Evolutionary conservation across 2,329 filamentous ascomycete genomes (phyloP).

Genomic region (Nakataea oryzae): DNA sequence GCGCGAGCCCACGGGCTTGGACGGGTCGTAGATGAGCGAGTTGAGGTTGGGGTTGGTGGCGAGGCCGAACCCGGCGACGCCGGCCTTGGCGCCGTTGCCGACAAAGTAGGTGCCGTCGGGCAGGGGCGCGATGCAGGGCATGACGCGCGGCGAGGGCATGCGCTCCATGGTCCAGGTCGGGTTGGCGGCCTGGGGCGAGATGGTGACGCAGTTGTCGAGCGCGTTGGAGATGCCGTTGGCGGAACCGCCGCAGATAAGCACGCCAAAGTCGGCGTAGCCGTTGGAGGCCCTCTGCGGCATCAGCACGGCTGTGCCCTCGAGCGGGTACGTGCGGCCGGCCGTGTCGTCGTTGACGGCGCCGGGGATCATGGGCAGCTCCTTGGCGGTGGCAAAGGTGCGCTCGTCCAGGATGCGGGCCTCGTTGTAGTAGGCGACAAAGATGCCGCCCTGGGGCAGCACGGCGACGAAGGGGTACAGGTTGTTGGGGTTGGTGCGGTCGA

Average conservation of each 20-base stretch:
- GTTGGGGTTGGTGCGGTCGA: constrained; percentile 43
- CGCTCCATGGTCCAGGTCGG: constrained; percentile 45
- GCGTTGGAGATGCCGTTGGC: constrained; percentile 35
- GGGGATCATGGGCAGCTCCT: constrained; percentile 41
- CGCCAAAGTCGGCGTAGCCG: constrained; percentile 29
- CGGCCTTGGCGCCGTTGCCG: constrained; percentile 38
- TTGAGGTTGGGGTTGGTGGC: constrained; percentile 34
- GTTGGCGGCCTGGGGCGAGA: constrained; percentile 34
- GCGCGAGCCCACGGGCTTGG: constrained; percentile 31
- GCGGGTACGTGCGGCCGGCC: constrained; percentile 44
- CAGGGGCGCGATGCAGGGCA: constrained; percentile 41
- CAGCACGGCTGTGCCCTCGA: constrained; percentile 42
- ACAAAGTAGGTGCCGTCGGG: constrained; percentile 47
- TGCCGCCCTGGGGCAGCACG: constrained; percentile 40
- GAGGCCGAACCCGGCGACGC: constrained; percentile 42
- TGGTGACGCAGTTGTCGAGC: constrained; percentile 49
- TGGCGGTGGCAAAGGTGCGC: constrained; percentile 34
- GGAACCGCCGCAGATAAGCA: constrained; percentile 47
- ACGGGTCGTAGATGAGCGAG: constrained; percentile 42
- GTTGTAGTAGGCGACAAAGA: constrained; percentile 50
- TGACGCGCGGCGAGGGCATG: constrained; percentile 46
- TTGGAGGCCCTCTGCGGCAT: constrained; percentile 41
- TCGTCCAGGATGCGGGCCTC: constrained; percentile 45
- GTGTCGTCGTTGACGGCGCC: constrained; percentile 39
- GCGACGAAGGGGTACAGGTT: constrained; percentile 46